Evolutionary conservation across 1,284 basidiomycete species (phyloP).

Genomic region (Microbotryum violaceum): DNA sequence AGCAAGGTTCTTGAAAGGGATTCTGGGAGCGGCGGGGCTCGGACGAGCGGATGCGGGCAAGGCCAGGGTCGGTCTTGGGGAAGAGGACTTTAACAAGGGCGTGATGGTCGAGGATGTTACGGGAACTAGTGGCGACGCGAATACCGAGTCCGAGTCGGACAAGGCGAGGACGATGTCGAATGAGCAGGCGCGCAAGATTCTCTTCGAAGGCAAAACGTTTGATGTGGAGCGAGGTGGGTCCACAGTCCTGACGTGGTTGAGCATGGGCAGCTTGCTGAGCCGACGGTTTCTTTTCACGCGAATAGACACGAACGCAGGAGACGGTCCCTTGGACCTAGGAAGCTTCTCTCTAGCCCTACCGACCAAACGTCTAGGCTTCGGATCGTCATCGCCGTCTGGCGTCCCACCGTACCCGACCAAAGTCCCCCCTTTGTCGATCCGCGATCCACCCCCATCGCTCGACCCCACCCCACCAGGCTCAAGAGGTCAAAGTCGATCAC

Average conservation of each 20-base stretch:
- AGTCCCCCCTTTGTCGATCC: constrained; percentile 22
- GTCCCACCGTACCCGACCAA: constrained; percentile 11
- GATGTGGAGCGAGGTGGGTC: neutral
- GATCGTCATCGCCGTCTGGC: neutral
- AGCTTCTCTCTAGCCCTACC: constrained; percentile 22
- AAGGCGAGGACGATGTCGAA: constrained; percentile 8
- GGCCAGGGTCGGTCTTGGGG: constrained; percentile 16
- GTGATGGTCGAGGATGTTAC: constrained; percentile 21
- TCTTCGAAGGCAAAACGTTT: constrained; percentile 24
- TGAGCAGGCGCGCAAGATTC: constrained; percentile 14
- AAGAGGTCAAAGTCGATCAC: neutral
- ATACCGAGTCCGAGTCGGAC: neutral
- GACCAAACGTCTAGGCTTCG: constrained; percentile 10
- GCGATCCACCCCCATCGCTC: constrained; percentile 6
- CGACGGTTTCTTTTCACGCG: neutral
- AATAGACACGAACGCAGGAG: constrained; percentile 3
- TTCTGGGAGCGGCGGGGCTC: constrained; percentile 45
- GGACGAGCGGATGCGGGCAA: constrained; percentile 2
- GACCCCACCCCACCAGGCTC: neutral
- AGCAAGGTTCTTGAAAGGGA: constrained; percentile 64
- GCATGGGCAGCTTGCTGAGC: too few species aligned
- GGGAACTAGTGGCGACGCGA: neutral
- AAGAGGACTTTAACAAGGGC: constrained; percentile 29
- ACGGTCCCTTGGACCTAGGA: constrained; percentile 10
- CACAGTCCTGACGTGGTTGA: neutral